Base-by-base conservation (phyloP, 495 filamentous ascomycete genomes). In the Daldinia grandis region DNA sequence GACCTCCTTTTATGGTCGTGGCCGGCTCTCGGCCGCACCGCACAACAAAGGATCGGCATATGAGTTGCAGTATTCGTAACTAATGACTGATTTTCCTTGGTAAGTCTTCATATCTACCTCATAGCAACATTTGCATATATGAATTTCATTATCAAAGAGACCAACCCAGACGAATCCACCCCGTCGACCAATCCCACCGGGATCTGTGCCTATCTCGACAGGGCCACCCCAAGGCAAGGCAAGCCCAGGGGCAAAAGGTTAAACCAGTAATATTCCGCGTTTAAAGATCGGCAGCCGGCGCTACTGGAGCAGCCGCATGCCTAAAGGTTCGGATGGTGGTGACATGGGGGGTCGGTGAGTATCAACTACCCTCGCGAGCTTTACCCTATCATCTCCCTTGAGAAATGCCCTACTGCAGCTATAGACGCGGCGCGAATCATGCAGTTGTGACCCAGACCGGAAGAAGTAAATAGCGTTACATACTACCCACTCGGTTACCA, bases 291-390 rank as follows among this genome's bases (percentile, higher is more conserved):
- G 62, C 70, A 68, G 58, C 65, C 70, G 65, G 70, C 62, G 65
- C 61, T 73, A 69, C 70, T 73, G 61, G 30, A 65, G 62, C 57
- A 73, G 70, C 70, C 65, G 70, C 70, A 73, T 59, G 51, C 57
- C 56, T 72, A 62, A 66, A 62, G 7, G 6, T 61, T 69, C 66
- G 53, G 61, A 69, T 66, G 54, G 51, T 58, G 42, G 61, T 64
- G 65, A 59, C 65, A 69, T 58, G 64, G 69, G 65, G 62, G 66
- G 27, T 24, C 49, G 69, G 54, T 62, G 61, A 62, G 24, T 65
- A 66, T 50, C 58, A 65, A 62, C 65, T 57, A 68, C 64, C 49
- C 15, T 57, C 64, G 40, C 42, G n/a, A 61, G 15, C 47, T 49
- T 57, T 62, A 55, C 51, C 65, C 57, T 66, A 73, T 66, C 62